These are phyloP conservation scores for Trametes versicolor DNA, from an alignment of 1,284 basidiomycete genomes.

Conservation along the genomic window DNA sequence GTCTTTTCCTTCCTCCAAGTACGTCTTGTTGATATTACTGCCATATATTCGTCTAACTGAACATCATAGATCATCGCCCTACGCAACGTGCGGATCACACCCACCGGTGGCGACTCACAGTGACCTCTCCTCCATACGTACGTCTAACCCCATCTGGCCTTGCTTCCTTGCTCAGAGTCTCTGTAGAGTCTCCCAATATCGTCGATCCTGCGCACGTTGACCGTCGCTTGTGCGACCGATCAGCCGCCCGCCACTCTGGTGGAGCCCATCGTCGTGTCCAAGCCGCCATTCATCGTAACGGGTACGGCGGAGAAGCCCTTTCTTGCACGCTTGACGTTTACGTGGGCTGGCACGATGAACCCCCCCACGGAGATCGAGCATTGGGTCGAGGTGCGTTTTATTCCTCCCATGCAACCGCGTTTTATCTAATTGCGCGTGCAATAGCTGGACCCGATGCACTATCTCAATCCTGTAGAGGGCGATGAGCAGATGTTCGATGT, in stretches of 20 bases:
- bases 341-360: constrained; percentile 56
- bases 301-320: constrained; percentile 69
- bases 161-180: not conserved
- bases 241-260: constrained; percentile 48
- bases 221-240: constrained; percentile 57
- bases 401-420: not conserved
- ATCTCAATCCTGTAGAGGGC: constrained; percentile 58
- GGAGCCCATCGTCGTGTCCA: constrained; percentile 47
- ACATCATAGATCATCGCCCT: constrained; percentile 53
- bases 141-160: constrained; percentile 37
- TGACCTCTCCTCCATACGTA: constrained; percentile 78
- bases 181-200: constrained; percentile 62
- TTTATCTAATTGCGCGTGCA: constrained; percentile 1
- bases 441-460: constrained; percentile 69
- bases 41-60: not conserved
- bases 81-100: constrained; percentile 52
- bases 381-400: constrained; percentile 72
- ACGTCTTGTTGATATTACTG: constrained; percentile 25
- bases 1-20: constrained; percentile 69
- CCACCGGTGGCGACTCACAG: constrained; percentile 76
- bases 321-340: constrained; percentile 66
- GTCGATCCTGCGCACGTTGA: constrained; percentile 60
- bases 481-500: constrained; percentile 79
- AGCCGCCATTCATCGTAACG: constrained; percentile 67
- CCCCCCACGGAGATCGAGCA: constrained; percentile 65